Percentiles rank a stretch among this genome's conserved stretches.
Evolutionary conservation across 2,329 filamentous ascomycete genomes (phyloP).

Genomic region (Alternaria ventricosa): DNA sequence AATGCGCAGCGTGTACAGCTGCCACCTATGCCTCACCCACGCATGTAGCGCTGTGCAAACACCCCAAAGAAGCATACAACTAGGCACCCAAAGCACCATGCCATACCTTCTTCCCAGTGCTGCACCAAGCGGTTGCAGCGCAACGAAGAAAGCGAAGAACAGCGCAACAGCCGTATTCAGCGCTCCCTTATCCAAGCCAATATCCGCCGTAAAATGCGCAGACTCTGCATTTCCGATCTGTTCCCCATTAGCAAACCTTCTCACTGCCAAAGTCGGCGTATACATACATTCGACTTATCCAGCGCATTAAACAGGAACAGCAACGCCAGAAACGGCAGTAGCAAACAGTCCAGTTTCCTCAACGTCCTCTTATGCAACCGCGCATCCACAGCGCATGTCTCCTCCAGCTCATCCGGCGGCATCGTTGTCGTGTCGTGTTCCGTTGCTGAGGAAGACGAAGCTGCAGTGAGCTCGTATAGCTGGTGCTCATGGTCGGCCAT

Average conservation of each 20-base stretch:
- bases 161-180: constrained; percentile 63
- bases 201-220: constrained; percentile 65
- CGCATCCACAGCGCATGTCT: background rate
- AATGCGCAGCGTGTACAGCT: constrained; percentile 55
- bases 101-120: constrained; percentile 64
- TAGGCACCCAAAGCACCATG: constrained; percentile 63
- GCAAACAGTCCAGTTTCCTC: constrained; percentile 57
- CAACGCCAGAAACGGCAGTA: constrained; percentile 60
- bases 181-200: constrained; percentile 59
- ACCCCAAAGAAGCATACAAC: constrained; percentile 63
- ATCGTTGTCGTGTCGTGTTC: constrained; percentile 9
- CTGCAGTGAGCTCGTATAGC: constrained; percentile 17
- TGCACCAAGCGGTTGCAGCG: constrained; percentile 63
- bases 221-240: constrained; percentile 62
- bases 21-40: constrained; percentile 55
- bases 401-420: constrained; percentile 15
- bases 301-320: constrained; percentile 61
- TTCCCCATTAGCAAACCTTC: too few species aligned
- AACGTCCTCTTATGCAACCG: constrained; percentile 47
- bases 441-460: constrained; percentile 4
- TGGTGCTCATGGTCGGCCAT: constrained; percentile 14
- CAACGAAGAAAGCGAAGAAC: constrained; percentile 67
- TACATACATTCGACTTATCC: constrained; percentile 57
- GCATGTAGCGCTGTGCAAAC: constrained; percentile 57
- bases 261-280: background rate